phyloP scores from a whole-genome alignment of 2,329 filamentous ascomycete species.

The Mollisia scopiformis region DNA sequence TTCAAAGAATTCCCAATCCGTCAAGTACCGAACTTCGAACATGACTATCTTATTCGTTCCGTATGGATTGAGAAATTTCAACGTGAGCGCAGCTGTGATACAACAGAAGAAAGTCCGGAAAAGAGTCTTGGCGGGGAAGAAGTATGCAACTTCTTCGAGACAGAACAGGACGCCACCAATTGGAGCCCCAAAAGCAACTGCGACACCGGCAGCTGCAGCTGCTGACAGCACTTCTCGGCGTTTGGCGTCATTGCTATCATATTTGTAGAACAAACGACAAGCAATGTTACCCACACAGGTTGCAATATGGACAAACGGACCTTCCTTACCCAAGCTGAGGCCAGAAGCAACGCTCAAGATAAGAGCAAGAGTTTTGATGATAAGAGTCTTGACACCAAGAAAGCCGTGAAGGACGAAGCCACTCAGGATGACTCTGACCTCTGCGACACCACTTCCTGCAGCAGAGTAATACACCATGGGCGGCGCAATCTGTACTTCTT shows the following conservation, averaged over 20 bases:
- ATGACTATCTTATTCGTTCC: conserved; percentile 96
- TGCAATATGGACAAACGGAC: conserved; percentile 96
- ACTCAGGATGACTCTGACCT: conserved; percentile 97
- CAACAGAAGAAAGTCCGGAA: conserved; percentile 99
- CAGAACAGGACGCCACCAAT: conserved; percentile 90
- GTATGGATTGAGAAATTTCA: conserved; percentile 96
- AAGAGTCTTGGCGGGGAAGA: conserved; percentile 95
- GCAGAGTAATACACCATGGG: conserved; percentile 96
- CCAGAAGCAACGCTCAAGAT: conserved; percentile 91
- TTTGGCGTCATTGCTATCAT: conserved; percentile 92
- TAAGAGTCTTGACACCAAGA: conserved; percentile 81
- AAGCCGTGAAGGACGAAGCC: conserved; percentile 97
- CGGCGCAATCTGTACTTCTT: conserved; percentile 43
- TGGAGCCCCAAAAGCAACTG: conserved; percentile 92
- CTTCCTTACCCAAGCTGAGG: conserved; percentile 88
- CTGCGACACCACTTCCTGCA: conserved; percentile 92
- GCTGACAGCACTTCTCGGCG: conserved; percentile 92
- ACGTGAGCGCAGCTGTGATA: conserved; percentile 85
- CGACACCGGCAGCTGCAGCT: conserved; percentile 87
- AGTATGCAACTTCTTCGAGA: conserved; percentile 93
- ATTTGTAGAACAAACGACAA: conserved; percentile 92
- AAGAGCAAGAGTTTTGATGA: conserved; percentile 82
- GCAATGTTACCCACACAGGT: conserved; percentile 94
- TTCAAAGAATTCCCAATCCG: conserved; percentile 95
- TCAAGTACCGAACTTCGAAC: conserved; percentile 88